phyloP scores from a whole-genome alignment of 495 filamentous ascomycete genomes.

The Penicillium canescens region DNA sequence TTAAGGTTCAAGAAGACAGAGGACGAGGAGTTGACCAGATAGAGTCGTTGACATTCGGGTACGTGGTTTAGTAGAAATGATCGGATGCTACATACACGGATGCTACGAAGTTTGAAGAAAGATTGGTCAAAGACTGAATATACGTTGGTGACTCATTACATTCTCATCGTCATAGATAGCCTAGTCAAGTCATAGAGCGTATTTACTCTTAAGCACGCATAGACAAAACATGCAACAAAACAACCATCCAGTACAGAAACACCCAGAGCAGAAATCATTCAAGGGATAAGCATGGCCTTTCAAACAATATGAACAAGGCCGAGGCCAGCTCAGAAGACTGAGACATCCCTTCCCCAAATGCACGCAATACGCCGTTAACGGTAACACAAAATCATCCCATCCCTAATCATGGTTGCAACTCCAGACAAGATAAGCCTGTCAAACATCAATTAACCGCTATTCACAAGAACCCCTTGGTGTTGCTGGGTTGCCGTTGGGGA shows the following conservation, averaged over 20 bases:
- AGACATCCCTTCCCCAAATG: constrained; percentile 18
- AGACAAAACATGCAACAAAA: not conserved
- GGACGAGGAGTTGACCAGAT: constrained; percentile 1
- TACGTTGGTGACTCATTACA: not conserved
- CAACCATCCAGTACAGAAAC: constrained; percentile 12
- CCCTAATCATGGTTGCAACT: constrained; percentile 14
- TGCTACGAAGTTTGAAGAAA: not conserved
- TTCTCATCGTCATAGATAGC: constrained; percentile 17
- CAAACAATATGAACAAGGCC: constrained; percentile 21
- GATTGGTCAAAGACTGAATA: not conserved
- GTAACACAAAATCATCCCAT: constrained; percentile 2
- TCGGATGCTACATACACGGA: not conserved
- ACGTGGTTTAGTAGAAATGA: not conserved
- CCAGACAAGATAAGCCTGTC: constrained; percentile 19
- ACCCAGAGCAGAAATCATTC: not conserved
- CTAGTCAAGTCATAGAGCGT: constrained; percentile 6
- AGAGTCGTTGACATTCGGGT: constrained; percentile 8
- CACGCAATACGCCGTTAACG: constrained; percentile 19
- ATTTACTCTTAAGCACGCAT: constrained; percentile 13
- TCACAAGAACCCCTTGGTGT: constrained; percentile 53
- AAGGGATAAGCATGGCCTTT: constrained; percentile 9
- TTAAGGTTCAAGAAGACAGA: not conserved
- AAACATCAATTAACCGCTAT: constrained; percentile 16
- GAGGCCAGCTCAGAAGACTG: constrained; percentile 13
- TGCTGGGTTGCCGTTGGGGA: constrained; percentile 48